Evolutionary conservation across 805 yeast species (phyloP).

Genomic region (Myxozyma vanderwaltii): DNA sequence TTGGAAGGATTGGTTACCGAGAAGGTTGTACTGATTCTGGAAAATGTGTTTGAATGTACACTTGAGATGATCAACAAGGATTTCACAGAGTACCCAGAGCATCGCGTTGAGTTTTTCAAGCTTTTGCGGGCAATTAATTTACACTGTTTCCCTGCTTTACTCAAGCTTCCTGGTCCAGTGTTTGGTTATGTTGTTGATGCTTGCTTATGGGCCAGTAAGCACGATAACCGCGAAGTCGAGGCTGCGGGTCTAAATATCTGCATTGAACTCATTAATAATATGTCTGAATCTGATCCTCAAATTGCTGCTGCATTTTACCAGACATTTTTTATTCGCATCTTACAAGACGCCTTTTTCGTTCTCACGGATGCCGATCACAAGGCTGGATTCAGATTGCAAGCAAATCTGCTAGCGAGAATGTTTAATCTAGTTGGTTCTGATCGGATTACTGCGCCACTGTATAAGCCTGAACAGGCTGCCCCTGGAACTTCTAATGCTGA

Average conservation of each 20-base stretch:
- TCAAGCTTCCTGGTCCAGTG: constrained; percentile 87
- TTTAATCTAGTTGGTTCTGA: constrained; percentile 79
- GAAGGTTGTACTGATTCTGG: constrained; percentile 82
- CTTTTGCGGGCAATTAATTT: constrained; percentile 82
- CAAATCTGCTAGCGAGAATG: constrained; percentile 79
- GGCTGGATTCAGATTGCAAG: constrained; percentile 89
- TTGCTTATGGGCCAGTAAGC: constrained; percentile 97
- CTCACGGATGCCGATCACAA: constrained; percentile 97
- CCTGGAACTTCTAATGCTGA: constrained; percentile 80
- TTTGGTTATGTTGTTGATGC: constrained; percentile 91
- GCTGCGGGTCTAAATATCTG: constrained; percentile 85
- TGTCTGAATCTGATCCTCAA: constrained; percentile 71
- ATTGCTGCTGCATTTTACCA: constrained; percentile 85
- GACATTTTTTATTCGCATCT: constrained; percentile 82
- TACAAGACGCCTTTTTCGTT: constrained; percentile 89
- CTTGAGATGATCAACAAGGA: constrained; percentile 94
- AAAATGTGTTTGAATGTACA: constrained; percentile 91
- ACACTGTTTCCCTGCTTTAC: constrained; percentile 80
- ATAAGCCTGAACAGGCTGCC: constrained; percentile 77
- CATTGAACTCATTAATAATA: constrained; percentile 79
- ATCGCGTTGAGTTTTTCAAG: constrained; percentile 93
- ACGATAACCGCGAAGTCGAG: constrained; percentile 95
- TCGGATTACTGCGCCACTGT: constrained; percentile 75
- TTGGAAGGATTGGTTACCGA: constrained; percentile 88
- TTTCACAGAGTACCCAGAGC: constrained; percentile 96